Percentiles rank a stretch among this genome's conserved stretches.
phyloP scores from a whole-genome alignment of 192 early-diverging fungal species.

The Backusella macrospora region DNA sequence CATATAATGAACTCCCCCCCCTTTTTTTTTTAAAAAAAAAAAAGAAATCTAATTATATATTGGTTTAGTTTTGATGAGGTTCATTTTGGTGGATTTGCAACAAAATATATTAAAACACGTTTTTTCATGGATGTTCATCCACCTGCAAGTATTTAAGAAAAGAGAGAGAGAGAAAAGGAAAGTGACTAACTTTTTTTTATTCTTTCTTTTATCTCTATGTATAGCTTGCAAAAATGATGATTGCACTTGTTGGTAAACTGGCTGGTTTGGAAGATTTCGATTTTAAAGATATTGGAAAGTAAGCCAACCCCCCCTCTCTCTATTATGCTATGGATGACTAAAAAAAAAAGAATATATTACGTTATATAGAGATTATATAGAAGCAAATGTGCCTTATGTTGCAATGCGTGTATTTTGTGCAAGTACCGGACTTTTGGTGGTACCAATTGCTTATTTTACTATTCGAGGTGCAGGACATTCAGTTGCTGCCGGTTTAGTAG shows the following conservation, averaged over 20 bases:
- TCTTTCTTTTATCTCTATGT: no score
- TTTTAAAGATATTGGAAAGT: constrained; percentile 91
- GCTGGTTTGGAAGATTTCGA: constrained; percentile 94
- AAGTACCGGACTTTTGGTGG: constrained; percentile 75
- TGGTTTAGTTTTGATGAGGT: constrained; percentile 91
- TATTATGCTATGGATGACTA: no score
- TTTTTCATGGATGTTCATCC: constrained; percentile 97
- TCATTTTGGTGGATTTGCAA: constrained; percentile 97
- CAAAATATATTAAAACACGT: constrained; percentile 79
- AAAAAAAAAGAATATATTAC: not conserved
- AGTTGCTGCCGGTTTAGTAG: constrained; percentile 71
- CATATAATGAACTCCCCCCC: not conserved
- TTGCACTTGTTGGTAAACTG: constrained; percentile 65
- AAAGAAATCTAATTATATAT: not conserved
- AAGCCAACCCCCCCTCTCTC: constrained; percentile 24
- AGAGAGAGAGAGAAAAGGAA: constrained; percentile 7
- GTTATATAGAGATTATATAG: constrained; percentile 76
- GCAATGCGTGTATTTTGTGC: constrained; percentile 82
- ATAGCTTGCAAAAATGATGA: constrained; percentile 48
- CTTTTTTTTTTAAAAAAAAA: not conserved
- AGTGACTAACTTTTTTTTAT: not conserved
- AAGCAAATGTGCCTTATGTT: constrained; percentile 88
- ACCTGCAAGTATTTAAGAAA: constrained; percentile 68
- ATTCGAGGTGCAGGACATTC: constrained; percentile 83
- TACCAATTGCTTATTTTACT: constrained; percentile 84